Percentiles rank a stretch among this genome's conserved stretches.
These are phyloP conservation scores for Kockiozyma suomiensis DNA, from an alignment of 805 yeast genomes.

Conservation along the genomic window DNA sequence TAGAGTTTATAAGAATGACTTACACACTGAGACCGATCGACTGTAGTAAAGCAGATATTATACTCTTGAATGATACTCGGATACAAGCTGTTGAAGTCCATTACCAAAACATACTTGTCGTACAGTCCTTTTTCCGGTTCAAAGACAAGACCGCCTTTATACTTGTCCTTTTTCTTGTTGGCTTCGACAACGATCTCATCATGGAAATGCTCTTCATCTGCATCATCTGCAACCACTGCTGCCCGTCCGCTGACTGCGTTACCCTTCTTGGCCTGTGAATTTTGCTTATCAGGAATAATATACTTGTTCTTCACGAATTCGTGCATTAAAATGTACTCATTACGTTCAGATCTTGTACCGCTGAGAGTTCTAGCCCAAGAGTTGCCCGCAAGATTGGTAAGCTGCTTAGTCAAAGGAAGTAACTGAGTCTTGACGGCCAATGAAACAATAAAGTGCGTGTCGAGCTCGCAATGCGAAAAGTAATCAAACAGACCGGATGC, in stretches of 20 bases:
- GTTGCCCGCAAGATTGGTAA: conserved; percentile 93
- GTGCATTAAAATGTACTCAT: conserved; percentile 88
- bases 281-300: conserved; percentile 81
- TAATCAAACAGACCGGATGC: conserved; percentile 69
- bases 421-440: conserved; percentile 83
- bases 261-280: background rate
- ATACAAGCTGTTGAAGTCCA: conserved; percentile 97
- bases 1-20: background rate
- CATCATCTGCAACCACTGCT: conserved; percentile 35
- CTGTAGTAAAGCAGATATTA: conserved; percentile 96
- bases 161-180: conserved; percentile 70
- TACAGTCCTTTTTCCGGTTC: conserved; percentile 96
- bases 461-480: conserved; percentile 64
- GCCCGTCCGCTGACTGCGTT: conserved; percentile 7
- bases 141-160: conserved; percentile 91
- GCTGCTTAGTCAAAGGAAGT: conserved; percentile 82
- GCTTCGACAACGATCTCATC: conserved; percentile 40
- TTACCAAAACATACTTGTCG: conserved; percentile 82
- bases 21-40: conserved; percentile 57
- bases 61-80: conserved; percentile 97
- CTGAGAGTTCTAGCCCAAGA: conserved; percentile 94
- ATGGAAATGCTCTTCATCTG: conserved; percentile 43
- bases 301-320: conserved; percentile 80
- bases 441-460: conserved; percentile 71
- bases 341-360: conserved; percentile 95